Conservation (phyloP, 805 yeast species). For the Spathaspora hagerdaliae region DNA sequence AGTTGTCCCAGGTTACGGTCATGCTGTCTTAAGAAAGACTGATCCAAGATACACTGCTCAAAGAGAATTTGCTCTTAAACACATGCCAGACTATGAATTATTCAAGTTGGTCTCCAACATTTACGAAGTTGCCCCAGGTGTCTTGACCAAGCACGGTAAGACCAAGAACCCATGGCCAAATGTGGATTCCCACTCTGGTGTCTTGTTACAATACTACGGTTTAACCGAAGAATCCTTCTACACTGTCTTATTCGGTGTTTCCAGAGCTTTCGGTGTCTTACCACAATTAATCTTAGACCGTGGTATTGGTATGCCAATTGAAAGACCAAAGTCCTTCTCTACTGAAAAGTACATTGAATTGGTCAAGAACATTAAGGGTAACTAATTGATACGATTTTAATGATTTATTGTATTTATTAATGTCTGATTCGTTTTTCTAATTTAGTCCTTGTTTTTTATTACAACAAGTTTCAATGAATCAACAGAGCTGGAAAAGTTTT, state of each 20-base stretch:
- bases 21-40: conserved; percentile 78
- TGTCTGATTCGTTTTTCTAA: conserved; percentile 2
- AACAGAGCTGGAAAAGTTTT: background rate
- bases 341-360: conserved; percentile 88
- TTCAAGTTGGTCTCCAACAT: conserved; percentile 64
- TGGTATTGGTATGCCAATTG: conserved; percentile 72
- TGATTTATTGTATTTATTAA: conserved; percentile 5
- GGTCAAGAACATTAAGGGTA: conserved; percentile 45
- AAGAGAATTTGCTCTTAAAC: conserved; percentile 62
- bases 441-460: background rate
- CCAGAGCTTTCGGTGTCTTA: conserved; percentile 76
- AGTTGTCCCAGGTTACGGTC: conserved; percentile 87
- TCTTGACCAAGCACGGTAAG: conserved; percentile 73
- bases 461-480: too few species aligned
- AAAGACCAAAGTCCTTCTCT: conserved; percentile 86
- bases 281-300: conserved; percentile 80
- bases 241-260: conserved; percentile 79
- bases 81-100: conserved; percentile 57
- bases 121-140: conserved; percentile 70
- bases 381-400: conserved; percentile 2
- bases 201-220: conserved; percentile 76
- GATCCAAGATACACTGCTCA: conserved; percentile 80
- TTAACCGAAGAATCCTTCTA: conserved; percentile 68
- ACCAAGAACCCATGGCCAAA: conserved; percentile 85
- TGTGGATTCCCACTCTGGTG: conserved; percentile 79